Evolutionary conservation across 331 rosid genomes (phyloP).

Genomic region (Pyracantha coccinea): DNA sequence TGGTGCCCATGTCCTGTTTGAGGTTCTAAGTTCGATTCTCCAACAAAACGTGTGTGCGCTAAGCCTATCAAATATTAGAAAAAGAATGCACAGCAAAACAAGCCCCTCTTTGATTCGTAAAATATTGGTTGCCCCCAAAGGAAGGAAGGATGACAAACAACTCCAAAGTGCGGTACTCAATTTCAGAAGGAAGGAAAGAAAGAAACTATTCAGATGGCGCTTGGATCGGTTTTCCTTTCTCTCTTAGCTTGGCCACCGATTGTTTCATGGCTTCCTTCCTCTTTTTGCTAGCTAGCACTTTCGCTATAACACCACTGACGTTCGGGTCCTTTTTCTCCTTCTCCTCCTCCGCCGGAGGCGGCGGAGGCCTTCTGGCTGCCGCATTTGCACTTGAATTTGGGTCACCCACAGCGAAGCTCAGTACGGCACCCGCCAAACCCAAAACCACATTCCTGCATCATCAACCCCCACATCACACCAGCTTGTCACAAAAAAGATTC

Average conservation of each 20-base stretch:
- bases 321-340: constrained; percentile 60
- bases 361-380: constrained; percentile 67
- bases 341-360: constrained; percentile 48
- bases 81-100: not conserved
- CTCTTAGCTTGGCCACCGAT: constrained; percentile 46
- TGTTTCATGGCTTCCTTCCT: constrained; percentile 92
- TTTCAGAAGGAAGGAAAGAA: not conserved
- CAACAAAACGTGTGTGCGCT: not conserved
- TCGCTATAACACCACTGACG: constrained; percentile 69
- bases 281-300: constrained; percentile 79
- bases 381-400: constrained; percentile 47
- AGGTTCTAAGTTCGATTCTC: too few relatives aligned
- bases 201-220: not conserved
- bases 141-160: not conserved
- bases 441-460: constrained; percentile 40
- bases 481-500: not conserved
- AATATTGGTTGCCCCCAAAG: not conserved
- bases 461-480: not conserved
- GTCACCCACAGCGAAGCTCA: constrained; percentile 27
- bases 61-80: not conserved
- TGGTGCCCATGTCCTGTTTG: too few relatives aligned
- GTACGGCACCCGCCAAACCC: constrained; percentile 39
- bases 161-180: not conserved
- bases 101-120: too few relatives aligned
- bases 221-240: constrained; percentile 39